These are phyloP conservation scores for Lactarius hengduanensis DNA, from an alignment of 768 basidiomycete genomes.

Conservation along the genomic window DNA sequence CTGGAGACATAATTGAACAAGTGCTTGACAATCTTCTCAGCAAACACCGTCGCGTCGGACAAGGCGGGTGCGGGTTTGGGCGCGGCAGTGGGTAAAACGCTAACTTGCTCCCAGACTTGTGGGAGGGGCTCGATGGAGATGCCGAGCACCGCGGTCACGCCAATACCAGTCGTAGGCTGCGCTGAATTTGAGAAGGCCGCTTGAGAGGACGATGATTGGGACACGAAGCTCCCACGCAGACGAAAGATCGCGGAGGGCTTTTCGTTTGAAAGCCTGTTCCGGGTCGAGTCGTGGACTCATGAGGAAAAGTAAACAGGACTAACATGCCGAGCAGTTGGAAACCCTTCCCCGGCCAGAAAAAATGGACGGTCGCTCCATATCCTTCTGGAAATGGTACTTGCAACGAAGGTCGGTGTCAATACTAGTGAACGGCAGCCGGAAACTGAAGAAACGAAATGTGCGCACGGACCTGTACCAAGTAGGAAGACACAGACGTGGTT, in stretches of 20 bases:
- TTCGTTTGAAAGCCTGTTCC: conserved; percentile 76
- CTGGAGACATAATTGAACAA: conserved; percentile 74
- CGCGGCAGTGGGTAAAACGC: conserved; percentile 41
- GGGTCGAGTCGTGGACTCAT: background rate
- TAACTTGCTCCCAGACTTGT: conserved; percentile 58
- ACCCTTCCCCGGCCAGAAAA: conserved; percentile 83
- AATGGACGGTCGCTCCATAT: conserved; percentile 81
- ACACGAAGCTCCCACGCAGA: conserved; percentile 61
- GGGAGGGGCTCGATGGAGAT: conserved; percentile 75
- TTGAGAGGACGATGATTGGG: conserved; percentile 35
- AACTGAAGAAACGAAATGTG: background rate
- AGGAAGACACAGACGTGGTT: conserved; percentile 88
- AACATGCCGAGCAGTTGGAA: conserved; percentile 86
- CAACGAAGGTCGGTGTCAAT: conserved; percentile 2
- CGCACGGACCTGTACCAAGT: conserved; percentile 63
- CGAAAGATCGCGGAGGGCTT: conserved; percentile 90
- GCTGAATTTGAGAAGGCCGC: conserved; percentile 35
- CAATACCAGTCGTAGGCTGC: conserved; percentile 31
- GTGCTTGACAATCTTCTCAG: conserved; percentile 70
- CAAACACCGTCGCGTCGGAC: conserved; percentile 53
- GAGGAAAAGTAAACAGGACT: conserved; percentile 33
- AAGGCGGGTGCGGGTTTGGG: conserved; percentile 32
- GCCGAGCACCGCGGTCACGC: conserved; percentile 71
- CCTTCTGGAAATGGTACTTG: conserved; percentile 79
- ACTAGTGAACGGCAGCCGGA: background rate